A percentile compares a stretch with the other conserved stretches of the same genome.
These are phyloP conservation scores for Podaxis pistillaris DNA, from an alignment of 768 basidiomycete genomes.

Conservation along the genomic window DNA sequence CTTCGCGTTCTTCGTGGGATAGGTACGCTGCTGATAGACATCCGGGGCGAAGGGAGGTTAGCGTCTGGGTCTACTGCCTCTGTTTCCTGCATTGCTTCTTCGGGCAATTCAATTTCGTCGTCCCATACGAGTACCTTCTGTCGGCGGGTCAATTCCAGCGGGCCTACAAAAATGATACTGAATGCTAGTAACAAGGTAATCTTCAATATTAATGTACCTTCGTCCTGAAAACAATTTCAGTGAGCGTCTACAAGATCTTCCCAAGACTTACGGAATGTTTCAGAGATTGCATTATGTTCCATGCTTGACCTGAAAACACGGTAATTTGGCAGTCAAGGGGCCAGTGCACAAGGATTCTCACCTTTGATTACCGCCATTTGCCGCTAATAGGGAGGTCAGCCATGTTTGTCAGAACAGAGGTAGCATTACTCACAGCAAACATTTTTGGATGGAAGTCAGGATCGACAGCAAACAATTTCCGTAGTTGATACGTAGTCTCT, in stretches of 20 bases:
- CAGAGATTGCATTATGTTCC: conserved; percentile 85
- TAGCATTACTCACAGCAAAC: conserved; percentile 58
- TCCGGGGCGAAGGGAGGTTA: conserved; percentile 52
- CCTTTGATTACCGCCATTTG: conserved; percentile 93
- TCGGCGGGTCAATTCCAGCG: conserved; percentile 84
- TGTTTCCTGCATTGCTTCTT: conserved; percentile 40
- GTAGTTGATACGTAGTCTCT: conserved; percentile 75
- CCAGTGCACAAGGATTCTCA: conserved; percentile 9
- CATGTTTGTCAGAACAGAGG: not conserved
- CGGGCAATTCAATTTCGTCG: conserved; percentile 75
- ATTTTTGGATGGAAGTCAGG: conserved; percentile 89
- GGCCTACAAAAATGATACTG: conserved; percentile 47
- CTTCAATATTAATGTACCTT: conserved; percentile 43
- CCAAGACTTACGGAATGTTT: conserved; percentile 60
- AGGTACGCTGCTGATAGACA: conserved; percentile 64
- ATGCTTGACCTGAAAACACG: conserved; percentile 61
- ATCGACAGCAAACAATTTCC: conserved; percentile 76
- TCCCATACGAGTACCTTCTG: conserved; percentile 82
- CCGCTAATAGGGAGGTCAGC: conserved; percentile 39
- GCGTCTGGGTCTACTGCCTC: conserved; percentile 28
- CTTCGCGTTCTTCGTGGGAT: conserved; percentile 52
- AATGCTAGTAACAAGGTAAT: conserved; percentile 2
- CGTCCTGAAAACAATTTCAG: conserved; percentile 49
- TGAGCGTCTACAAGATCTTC: conserved; percentile 5
- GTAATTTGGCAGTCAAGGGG: conserved; percentile 3